Base-by-base conservation (phyloP, 1,139 yeast species). In the Candida glucosophila region DNA sequence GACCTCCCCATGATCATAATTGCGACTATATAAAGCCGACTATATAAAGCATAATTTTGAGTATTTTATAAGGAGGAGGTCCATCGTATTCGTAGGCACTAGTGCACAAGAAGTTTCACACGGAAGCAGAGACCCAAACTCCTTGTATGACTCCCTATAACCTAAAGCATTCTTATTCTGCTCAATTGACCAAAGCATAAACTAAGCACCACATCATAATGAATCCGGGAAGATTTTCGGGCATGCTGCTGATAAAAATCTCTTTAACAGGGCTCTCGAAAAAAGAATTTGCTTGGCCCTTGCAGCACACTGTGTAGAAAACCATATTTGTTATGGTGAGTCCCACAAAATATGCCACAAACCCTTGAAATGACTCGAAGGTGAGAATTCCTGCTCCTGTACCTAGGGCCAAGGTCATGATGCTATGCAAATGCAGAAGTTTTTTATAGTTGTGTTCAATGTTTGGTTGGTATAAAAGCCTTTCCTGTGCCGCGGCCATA, bases 161-260 rank as follows among this genome's bases (percentile, higher is more conserved):
- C 21, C 7, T 19, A 6, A n/a, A 10, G 9, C 8, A 19, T 10
- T 19, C 12, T 8, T n/a, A 19, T 10, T 19, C n/a, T 7, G 22
- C 20, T 29, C 29, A 51, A 32, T 47, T 49, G 6, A 68, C 71
- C 39, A 83, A 54, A 0, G 90, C 92, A 52, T 73, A 77, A 23
- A 78, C 71, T 44, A 83, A 59, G 37, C 94, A 80, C 95, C 95
- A 83, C 63, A 80, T 74, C 77, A 83, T 77, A 15, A 80, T 61
- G 43, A 60, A 83, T 11, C 90, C 83, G 3, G 88, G 73, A 10
- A 79, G 43, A 31, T 76, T 76, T 20, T 76, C 56, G 11, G 71
- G 55, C 5, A 80, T 35, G 10, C 78, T 73, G 23, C 65, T 72
- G 3, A 77, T 28, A 33, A 76, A 66, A 1, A 83, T 52, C 30